Percentiles rank a stretch among this genome's conserved stretches.
Conservation (phyloP, 495 filamentous ascomycete species). For the Melanomma pulvis-pyrius region DNA sequence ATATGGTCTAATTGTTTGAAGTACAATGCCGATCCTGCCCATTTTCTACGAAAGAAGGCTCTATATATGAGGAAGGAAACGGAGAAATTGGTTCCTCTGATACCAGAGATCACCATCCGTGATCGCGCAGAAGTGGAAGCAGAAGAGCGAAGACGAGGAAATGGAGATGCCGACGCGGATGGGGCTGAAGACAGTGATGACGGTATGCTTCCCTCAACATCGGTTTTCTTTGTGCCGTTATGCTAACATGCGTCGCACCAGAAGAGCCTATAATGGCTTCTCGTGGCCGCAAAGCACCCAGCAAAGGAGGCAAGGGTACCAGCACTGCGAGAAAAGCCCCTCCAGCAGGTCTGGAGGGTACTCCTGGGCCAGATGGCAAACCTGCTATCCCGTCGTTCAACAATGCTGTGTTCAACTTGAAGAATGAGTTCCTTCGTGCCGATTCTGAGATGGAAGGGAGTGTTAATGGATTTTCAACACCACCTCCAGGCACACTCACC, state of each 20-base stretch:
- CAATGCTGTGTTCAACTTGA: constrained; percentile 51
- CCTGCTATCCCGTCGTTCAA: constrained; percentile 55
- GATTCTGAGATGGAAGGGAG: constrained; percentile 75
- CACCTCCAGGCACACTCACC: constrained; percentile 75
- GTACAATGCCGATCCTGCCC: constrained; percentile 88
- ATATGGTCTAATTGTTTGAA: constrained; percentile 97
- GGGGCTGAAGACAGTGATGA: constrained; percentile 94
- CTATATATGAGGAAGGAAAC: constrained; percentile 96
- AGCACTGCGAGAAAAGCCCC: constrained; percentile 70
- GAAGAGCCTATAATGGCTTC: constrained; percentile 95
- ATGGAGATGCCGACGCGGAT: constrained; percentile 67
- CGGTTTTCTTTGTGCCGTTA: constrained; percentile 10
- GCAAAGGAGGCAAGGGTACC: constrained; percentile 76
- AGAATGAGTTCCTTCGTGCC: constrained; percentile 55
- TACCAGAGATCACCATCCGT: constrained; percentile 86
- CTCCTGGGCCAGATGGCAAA: constrained; percentile 69
- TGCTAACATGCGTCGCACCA: constrained; percentile 28
- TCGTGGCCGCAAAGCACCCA: constrained; percentile 85
- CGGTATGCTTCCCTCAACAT: constrained; percentile 37
- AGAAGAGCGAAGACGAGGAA: constrained; percentile 83
- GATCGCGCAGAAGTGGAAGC: constrained; percentile 95
- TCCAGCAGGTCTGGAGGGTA: constrained; percentile 65
- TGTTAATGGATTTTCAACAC: constrained; percentile 81
- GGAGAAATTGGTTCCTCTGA: constrained; percentile 90
- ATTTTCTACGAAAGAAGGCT: constrained; percentile 89